Conservation (phyloP, 352 stramenopile genomes). For the Pythium pyrilobum region DNA sequence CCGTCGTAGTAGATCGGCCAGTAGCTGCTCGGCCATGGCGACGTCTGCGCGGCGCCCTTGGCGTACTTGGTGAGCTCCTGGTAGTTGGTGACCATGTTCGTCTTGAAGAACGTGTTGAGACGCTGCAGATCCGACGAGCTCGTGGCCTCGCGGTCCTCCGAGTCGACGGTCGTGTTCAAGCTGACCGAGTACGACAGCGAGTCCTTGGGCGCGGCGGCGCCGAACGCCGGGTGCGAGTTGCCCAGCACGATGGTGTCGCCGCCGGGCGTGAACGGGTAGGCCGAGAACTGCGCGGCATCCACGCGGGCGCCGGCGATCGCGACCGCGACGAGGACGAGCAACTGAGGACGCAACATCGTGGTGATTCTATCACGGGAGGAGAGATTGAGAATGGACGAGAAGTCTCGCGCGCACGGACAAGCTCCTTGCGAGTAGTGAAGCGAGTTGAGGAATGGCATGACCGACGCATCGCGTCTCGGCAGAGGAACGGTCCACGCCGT, state of each 20-base stretch:
- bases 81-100: constrained; percentile 11
- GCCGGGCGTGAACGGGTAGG: constrained; percentile 9
- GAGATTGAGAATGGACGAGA: too few species aligned
- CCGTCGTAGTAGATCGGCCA: constrained; percentile 20
- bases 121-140: constrained; percentile 5
- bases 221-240: constrained; percentile 1
- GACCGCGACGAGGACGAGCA: background rate
- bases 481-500: too few species aligned
- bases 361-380: background rate
- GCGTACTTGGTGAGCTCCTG: constrained; percentile 11
- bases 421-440: background rate
- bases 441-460: constrained; percentile 11
- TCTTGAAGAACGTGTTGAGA: constrained; percentile 13
- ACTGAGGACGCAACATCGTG: constrained; percentile 3
- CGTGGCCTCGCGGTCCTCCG: constrained; percentile 3
- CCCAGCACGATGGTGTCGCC: constrained; percentile 25
- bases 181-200: constrained; percentile 4
- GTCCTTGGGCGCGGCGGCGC: background rate
- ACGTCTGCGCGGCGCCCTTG: background rate
- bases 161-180: background rate
- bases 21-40: constrained; percentile 16
- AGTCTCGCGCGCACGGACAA: too few species aligned
- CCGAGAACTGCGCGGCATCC: background rate
- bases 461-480: too few species aligned
- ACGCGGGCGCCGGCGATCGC: background rate